Base-by-base conservation (phyloP, 139 green algal species). In the Picochlorum sp. region DNA sequence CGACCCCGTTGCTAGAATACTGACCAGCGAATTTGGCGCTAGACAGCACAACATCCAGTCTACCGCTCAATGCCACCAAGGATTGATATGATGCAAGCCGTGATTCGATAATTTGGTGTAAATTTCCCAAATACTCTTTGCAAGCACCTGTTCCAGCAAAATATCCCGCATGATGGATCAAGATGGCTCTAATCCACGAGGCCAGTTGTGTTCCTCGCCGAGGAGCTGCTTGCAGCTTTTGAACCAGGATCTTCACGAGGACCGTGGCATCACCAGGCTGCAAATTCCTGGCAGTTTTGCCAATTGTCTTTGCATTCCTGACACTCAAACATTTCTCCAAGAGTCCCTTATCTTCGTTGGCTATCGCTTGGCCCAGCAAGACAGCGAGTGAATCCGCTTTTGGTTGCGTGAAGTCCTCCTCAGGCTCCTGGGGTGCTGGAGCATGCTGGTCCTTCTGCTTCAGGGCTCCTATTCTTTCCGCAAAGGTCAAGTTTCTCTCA, bases 131-230 rank as follows among this genome's bases (percentile, higher is more conserved):
- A 26, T 71, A 47, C 13, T 67, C 4, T 37, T 57, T 50, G 49
- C 44, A 65, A 23, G 56, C 49, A 30, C 9, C 21, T 9, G 51
- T 41, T 37, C 67, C 80, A 4, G 86, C 84, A 44, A 92, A 71
- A 73, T 88, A 88, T 18, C 75, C 83, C 13, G 85, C 80, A 70
- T 92, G 85, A 51, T 82, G 62, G 51, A 84, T 62, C 61, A 90
- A 71, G 61, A 85, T 58, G 3, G 82, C 74, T 14, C 77, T 74
- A 34, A 92, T 72, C 85, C 85, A 92, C 10, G 61, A 61, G 15
- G 78, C 73, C 55, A 92, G 71, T 77, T 85, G 74, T 31, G 57
- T 68, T 13, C 78, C 82, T 3, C 83, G 70, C 5, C 49, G 58
- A 16, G 86, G 80, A 20, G 62, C 65, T 3, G 73, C 74, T 54